Base-by-base conservation (phyloP, 257 asterid genomes). In the Gardenia jasminoides region DNA sequence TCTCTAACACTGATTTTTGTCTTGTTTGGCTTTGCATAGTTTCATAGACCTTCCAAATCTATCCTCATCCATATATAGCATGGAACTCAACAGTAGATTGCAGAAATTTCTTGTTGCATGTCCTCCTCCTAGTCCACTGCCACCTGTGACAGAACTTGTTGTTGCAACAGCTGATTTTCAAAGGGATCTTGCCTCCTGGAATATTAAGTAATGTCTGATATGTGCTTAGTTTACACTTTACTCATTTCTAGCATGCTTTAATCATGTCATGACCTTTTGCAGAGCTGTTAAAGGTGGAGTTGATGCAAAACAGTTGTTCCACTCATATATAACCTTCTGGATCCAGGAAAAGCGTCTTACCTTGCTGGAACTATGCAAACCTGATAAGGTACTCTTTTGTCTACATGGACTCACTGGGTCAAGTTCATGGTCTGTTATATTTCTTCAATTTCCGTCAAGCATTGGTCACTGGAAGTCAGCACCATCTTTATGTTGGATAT, bases 1-100 rank as follows among this genome's bases (percentile, higher is more conserved):
- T 67, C 67, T 54, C 78, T 79, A 54, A 64, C 81, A 46, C 79
- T 83, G 68, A 75, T 20, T 73, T 26, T 24, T 72, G 28, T 83
- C 68, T 88, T 68, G 61, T 81, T 41, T 72, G 41, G 30, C 52
- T 74, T 82, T 77, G 1, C 84, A 79, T 87, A 95, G 99, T 84
- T 95, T 92, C 79, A 36, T 95, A 74, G 98, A 95, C 88, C 99
- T 95, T 69, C 98, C 98, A 70, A 91, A 91, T 80, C 97, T 92
- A 65, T 88, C 97, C 15, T 80, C 97, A 28, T 83, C 97, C 44
- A 92, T 95, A 89, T 95, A 95, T 85, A 91, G 97, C 80, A 79
- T 91, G 7, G 99, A 93, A 86, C 96, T 95, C 67, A 84, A 77
- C 81, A 86, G 81, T 80, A 88, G 99, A 87, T 79, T 95, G 82